Base-by-base conservation (phyloP, 1,139 yeast species). In the Cylindricascospora bacillispora region DNA sequence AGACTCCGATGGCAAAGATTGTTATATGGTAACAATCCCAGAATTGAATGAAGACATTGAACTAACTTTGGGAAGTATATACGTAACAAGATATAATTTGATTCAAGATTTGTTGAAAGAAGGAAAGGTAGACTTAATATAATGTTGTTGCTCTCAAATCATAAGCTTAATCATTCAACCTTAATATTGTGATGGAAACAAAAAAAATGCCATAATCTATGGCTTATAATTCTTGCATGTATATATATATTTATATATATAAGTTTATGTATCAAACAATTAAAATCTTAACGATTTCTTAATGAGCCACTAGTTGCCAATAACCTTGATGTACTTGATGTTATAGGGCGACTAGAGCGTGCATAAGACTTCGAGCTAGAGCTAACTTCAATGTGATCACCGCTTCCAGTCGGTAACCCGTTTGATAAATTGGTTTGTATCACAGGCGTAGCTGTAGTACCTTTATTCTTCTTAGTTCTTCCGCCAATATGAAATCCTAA, bases 11-110 rank as follows among this genome's bases (percentile, higher is more conserved):
- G 49, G 47, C 22, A 41, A 45, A 27, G 41, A 36, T 6, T 42
- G 40, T 30, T 53, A 52, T 31, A 35, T 41, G 1, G 55, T 53
- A 1, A 42, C 46, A 7, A 49, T 53, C 13, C 45, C 44, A 12
- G 57, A 52, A 22, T 32, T 54, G 6, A 45, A 47, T 13, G 93
- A 81, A 39, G 73, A 67, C 34, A 62, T 85, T 9, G 80, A 74
- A 29, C 60, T 85, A 37, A 65, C 60, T 5, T 54, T 60, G 13
- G 73, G 71, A n/a, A 82, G 86, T 22, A 72, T 85, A 7, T 83
- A 81, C 46, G 83, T 81, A 25, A 65, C 82, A 49, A 64, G 82
- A 35, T 86, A 82, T 56, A 63, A 65, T 14, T 66, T 51, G 15
- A 44, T 54, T 13, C 40, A 47, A 29, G 44, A 43, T 12, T 36